Base-by-base conservation (phyloP, 305 asterid genomes). In the Caryopteris hybrid region DNA sequence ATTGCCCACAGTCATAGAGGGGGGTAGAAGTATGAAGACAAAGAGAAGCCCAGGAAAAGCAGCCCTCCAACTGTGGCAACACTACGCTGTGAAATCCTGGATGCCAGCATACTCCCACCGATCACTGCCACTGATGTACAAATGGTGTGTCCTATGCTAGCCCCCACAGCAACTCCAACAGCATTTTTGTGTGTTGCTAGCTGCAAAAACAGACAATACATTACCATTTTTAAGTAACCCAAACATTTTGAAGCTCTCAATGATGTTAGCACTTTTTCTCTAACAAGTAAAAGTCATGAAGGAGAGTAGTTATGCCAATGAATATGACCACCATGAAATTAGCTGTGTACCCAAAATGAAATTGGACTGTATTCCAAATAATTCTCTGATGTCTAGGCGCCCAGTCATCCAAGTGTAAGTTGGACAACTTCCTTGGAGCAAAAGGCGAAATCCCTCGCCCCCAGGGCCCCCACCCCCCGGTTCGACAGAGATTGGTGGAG, bases 51-150 rank as follows among this genome's bases (percentile, higher is more conserved):
- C 2, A 91, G 86, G 88, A 93, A 93, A 31, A 93, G 96, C 77
- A 93, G 72, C 18, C 99, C 99, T 58, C 97, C 99, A 0, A 87
- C 70, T 11, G 85, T 84, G 22, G 99, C 99, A 64, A 91, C 96
- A 10, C 97, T 83, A 33, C 99, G 87, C 79, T 93, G 99, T 2
- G 99, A 93, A 74, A 93, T 93, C 84, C 79, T 93, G 6, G 99
- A 85, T 29, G 99, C 97, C 74, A 91, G 75, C 84, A 89, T 91
- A 81, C 99, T 93, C 80, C 99, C 99, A 29, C 99, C 99, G 2
- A 93, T 31, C 70, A 93, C 99, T 5, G 97, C 99, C 76, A 93
- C 14, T 0, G 97, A 91, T 43, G 99, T 91, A 61, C 99, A 93
- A 34, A 93, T 75, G 7, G 91, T 83, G 84, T 93, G 99, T 51